A percentile compares a stretch with the other conserved stretches of the same genome.
Evolutionary conservation across 192 early-diverging fungal species (phyloP).

Genomic region (Coemansia sp.): DNA sequence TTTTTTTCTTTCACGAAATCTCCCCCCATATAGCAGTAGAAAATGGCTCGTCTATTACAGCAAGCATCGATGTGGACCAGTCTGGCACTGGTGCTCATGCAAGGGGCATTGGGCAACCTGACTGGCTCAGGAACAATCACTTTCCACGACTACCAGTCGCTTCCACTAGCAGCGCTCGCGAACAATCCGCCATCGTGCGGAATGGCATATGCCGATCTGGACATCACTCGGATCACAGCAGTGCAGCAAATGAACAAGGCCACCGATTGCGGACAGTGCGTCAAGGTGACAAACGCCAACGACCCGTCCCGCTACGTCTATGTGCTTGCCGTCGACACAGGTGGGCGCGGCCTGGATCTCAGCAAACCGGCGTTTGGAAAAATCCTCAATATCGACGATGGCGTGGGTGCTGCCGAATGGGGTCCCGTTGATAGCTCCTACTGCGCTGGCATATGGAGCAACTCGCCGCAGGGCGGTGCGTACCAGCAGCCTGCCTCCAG

Average conservation of each 20-base stretch:
- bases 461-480: slow-evolving; percentile 8
- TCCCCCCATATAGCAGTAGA: neutral
- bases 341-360: slow-evolving; percentile 56
- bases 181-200: slow-evolving; percentile 60
- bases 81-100: slow-evolving; percentile 3
- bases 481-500: slow-evolving; percentile 13
- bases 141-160: slow-evolving; percentile 52
- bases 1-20: neutral
- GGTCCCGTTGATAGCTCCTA: slow-evolving; percentile 30
- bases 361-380: slow-evolving; percentile 53
- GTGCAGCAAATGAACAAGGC: slow-evolving; percentile 47
- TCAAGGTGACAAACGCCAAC: slow-evolving; percentile 51
- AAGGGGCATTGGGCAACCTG: slow-evolving; percentile 11
- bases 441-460: slow-evolving; percentile 53
- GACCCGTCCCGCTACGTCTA: slow-evolving; percentile 51
- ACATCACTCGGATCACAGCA: slow-evolving; percentile 58
- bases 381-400: slow-evolving; percentile 53
- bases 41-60: neutral
- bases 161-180: slow-evolving; percentile 32
- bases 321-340: slow-evolving; percentile 58
- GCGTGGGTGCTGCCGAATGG: slow-evolving; percentile 55
- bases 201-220: slow-evolving; percentile 56
- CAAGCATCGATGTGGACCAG: neutral
- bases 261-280: slow-evolving; percentile 55
- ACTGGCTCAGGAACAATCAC: slow-evolving; percentile 47